Evolutionary conservation across 495 filamentous ascomycete genomes (phyloP).

Genomic region (Lichenothelia convexa): DNA sequence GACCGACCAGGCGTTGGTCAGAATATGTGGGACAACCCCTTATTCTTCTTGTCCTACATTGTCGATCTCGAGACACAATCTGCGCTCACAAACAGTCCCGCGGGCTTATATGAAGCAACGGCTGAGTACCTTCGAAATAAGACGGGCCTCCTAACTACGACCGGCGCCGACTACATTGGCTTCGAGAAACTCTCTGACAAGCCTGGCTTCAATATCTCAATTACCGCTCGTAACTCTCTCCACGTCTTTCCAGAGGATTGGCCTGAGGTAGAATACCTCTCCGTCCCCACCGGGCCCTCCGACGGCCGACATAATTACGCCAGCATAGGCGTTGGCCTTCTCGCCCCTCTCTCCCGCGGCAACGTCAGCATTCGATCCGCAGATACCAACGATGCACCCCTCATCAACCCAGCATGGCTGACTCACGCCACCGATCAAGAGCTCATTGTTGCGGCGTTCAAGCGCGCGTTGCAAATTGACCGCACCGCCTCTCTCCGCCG

Average conservation of each 20-base stretch:
- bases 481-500: conserved; percentile 26
- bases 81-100: not conserved
- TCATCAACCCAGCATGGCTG: not conserved
- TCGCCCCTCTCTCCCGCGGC: conserved; percentile 33
- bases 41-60: conserved; percentile 2
- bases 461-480: too few relatives aligned
- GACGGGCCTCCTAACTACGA: conserved; percentile 11
- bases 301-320: conserved; percentile 25
- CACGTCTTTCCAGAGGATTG: conserved; percentile 29
- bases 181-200: conserved; percentile 11
- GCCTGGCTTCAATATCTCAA: not conserved
- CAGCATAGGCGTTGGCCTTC: conserved; percentile 23
- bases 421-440: not conserved
- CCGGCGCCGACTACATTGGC: conserved; percentile 7
- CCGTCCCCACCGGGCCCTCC: conserved; percentile 1
- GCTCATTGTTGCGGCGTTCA: not conserved
- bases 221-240: too few relatives aligned
- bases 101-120: not conserved
- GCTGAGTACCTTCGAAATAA: conserved; percentile 6
- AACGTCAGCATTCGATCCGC: conserved; percentile 8
- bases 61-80: conserved; percentile 5
- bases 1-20: conserved; percentile 12
- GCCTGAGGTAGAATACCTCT: conserved; percentile 37
- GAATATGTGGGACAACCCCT: conserved; percentile 14
- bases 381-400: not conserved